Base-by-base conservation (phyloP, 1,284 basidiomycete genomes). In the Schizophyllum commune region DNA sequence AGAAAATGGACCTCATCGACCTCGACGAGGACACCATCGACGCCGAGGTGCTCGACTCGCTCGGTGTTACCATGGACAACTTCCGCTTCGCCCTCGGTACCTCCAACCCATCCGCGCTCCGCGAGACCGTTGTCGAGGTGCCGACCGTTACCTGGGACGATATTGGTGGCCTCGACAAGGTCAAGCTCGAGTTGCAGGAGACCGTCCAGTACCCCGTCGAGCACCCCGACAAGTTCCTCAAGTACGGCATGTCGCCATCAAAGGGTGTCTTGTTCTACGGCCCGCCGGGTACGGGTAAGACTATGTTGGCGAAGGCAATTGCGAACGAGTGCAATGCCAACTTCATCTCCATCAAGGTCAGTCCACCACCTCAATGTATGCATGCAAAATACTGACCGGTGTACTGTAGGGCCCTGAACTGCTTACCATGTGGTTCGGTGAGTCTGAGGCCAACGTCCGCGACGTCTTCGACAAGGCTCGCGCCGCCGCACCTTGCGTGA, bases 381-480 rank as follows among this genome's bases (percentile, higher is more conserved):
- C 39, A 20, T 54, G 33, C 39, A 15, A 27, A 55, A 61, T 57
- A 19, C 61, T 67, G 55, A 64, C 47, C 5, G 60, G 69, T 73
- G 68, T 63, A 69, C 69, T 63, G 66, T 75, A 94, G 88, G 96
- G 96, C 66, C 96, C 96, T 66, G 96, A 98, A 77, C 83, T 98
- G 19, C 85, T 96, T 52, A 99, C 96, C 11, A 99, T 99, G 97
- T 99, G 96, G 96, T 99, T 99, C 77, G 97, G 97, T 86, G 97
- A 99, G 81, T 98, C 95, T 5, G 97, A 99, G 77, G 96, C 96
- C 66, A 98, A 98, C 71, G 97, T 99, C 59, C 94, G 97, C 68
- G 97, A 99, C 69, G 94, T 99, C 64, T 99, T 99, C 76, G 96
- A 99, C 85, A 98, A 99, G 79, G 96, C 97, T 59, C 93, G 97